Evolutionary conservation across 2,329 filamentous ascomycete genomes (phyloP).

Genomic region (Sarocladium brachiariae): DNA sequence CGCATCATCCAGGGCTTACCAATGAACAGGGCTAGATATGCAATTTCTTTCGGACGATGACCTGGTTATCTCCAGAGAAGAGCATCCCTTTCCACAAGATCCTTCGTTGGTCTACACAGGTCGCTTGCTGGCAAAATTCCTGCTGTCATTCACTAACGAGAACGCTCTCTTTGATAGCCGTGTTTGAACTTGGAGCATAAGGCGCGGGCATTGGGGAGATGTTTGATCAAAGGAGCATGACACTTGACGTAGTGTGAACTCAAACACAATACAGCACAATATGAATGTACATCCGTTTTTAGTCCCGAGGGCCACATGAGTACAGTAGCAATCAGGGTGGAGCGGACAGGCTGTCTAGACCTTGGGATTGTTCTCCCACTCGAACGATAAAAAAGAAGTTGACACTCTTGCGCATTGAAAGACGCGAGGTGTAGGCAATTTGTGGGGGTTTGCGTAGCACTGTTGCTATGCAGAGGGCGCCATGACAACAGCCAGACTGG

Average conservation of each 20-base stretch:
- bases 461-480: neutral
- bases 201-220: neutral
- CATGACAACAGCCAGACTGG: neutral
- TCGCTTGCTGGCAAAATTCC: conserved; percentile 44
- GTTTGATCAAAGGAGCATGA: neutral
- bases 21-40: conserved; percentile 26
- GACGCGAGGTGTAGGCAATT: conserved; percentile 56
- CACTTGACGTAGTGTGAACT: neutral
- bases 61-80: conserved; percentile 37
- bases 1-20: neutral
- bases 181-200: neutral
- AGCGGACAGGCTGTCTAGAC: conserved; percentile 63
- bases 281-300: conserved; percentile 52
- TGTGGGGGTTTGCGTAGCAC: conserved; percentile 37
- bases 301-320: conserved; percentile 53
- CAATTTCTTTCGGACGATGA: conserved; percentile 39
- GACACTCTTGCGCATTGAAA: conserved; percentile 50
- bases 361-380: conserved; percentile 55
- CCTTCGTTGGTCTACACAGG: conserved; percentile 45
- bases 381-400: conserved; percentile 49
- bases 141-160: conserved; percentile 48
- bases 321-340: conserved; percentile 56
- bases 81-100: conserved; percentile 40
- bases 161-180: conserved; percentile 36
- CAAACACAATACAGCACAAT: neutral